phyloP scores from a whole-genome alignment of 2,329 filamentous ascomycete species.

The Diaporthe sp. region DNA sequence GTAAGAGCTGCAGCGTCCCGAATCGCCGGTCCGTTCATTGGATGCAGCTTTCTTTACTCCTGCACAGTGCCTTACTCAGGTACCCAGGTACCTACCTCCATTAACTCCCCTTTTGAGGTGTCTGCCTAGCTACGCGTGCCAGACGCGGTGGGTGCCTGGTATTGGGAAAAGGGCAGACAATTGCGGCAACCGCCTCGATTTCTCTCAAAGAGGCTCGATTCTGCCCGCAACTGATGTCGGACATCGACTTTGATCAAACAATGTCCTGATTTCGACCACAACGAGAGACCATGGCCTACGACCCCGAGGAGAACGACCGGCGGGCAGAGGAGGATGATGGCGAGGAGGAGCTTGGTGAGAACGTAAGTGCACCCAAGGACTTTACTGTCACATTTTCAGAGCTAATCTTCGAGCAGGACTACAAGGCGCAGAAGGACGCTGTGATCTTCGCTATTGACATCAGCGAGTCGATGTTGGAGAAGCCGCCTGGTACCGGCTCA shows the following conservation, averaged over 20 bases:
- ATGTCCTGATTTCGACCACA: background rate
- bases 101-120: background rate
- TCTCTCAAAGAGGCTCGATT: background rate
- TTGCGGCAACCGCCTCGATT: background rate
- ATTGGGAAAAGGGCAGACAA: background rate
- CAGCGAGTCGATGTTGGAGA: slow-evolving; percentile 85
- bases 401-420: slow-evolving; percentile 68
- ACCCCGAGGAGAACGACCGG: slow-evolving; percentile 60
- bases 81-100: slow-evolving; percentile 8
- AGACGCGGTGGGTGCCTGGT: slow-evolving; percentile 36
- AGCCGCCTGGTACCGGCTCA: slow-evolving; percentile 69
- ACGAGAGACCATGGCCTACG: slow-evolving; percentile 47
- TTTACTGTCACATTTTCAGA: background rate
- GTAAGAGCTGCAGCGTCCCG: slow-evolving; percentile 10
- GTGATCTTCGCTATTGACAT: slow-evolving; percentile 96
- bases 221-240: too few relatives aligned
- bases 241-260: background rate
- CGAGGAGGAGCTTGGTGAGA: slow-evolving; percentile 66
- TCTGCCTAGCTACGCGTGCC: slow-evolving; percentile 38
- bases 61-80: too few relatives aligned
- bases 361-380: slow-evolving; percentile 38
- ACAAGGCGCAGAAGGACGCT: slow-evolving; percentile 96
- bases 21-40: slow-evolving; percentile 1
- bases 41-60: background rate
- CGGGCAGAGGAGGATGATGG: slow-evolving; percentile 76